Conservation (phyloP, 768 basidiomycete genomes). For the Lentinula guzmanii region DNA sequence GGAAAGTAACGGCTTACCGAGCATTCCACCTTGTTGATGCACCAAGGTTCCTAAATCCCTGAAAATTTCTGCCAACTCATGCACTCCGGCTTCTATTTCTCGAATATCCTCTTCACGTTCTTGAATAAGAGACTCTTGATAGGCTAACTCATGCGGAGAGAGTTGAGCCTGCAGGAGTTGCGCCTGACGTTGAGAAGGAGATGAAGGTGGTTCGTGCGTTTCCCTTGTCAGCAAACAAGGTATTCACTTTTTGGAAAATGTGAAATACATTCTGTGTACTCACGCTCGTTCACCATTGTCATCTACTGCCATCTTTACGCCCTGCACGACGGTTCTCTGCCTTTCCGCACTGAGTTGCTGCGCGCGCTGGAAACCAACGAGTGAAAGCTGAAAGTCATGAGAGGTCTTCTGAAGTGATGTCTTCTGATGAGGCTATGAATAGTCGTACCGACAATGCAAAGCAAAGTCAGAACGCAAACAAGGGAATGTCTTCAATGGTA, state of each 20-base stretch:
- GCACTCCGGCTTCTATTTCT: conserved; percentile 95
- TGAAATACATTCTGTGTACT: not conserved
- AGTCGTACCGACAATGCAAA: not conserved
- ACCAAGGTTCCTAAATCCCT: conserved; percentile 93
- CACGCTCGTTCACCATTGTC: conserved; percentile 36
- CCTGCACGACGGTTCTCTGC: conserved; percentile 85
- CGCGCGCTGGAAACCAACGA: conserved; percentile 88
- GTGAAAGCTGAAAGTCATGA: conserved; percentile 84
- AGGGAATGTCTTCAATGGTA: not conserved
- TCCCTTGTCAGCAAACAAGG: conserved; percentile 3
- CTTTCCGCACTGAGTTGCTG: conserved; percentile 87
- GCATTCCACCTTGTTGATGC: conserved; percentile 88
- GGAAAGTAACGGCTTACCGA: conserved; percentile 46
- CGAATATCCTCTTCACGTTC: conserved; percentile 94
- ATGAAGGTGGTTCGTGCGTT: conserved; percentile 30
- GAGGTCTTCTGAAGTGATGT: conserved; percentile 87
- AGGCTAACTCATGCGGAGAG: conserved; percentile 89
- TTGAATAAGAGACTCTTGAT: conserved; percentile 91
- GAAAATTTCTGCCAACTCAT: conserved; percentile 95
- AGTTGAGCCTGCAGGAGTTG: conserved; percentile 66
- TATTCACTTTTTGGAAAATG: not conserved
- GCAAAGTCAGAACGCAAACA: not conserved
- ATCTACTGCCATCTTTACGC: conserved; percentile 79
- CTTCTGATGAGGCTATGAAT: conserved; percentile 68
- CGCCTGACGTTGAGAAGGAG: conserved; percentile 60